Conservation (phyloP, 78 protist genomes). For the Cavenderia fasciculata region DNA sequence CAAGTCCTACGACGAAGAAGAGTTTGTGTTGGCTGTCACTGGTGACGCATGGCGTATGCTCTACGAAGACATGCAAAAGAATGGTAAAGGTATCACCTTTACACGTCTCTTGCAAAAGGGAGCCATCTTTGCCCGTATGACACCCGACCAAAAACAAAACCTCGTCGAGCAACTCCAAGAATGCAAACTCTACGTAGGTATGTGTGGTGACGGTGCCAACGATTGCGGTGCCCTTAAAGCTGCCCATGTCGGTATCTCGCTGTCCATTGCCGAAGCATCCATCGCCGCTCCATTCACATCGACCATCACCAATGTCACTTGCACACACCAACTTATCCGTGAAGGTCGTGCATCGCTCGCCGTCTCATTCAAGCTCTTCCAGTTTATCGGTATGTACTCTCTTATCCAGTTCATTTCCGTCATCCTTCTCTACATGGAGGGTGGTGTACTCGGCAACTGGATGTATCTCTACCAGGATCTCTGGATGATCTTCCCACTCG, state of each 20-base stretch:
- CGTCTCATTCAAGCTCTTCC: conserved; percentile 96
- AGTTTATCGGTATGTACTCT: conserved; percentile 97
- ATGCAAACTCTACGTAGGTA: conserved; percentile 85
- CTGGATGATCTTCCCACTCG: conserved; percentile 82
- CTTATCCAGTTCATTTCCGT: conserved; percentile 91
- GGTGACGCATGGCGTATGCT: conserved; percentile 58
- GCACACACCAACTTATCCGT: conserved; percentile 52
- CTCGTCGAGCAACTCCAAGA: conserved; percentile 64
- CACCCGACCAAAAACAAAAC: conserved; percentile 90
- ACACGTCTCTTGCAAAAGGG: conserved; percentile 42
- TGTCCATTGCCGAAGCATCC: conserved; percentile 95
- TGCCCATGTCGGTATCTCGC: conserved; percentile 96
- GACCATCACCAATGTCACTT: conserved; percentile 67
- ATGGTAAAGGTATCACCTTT: conserved; percentile 25
- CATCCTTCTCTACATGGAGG: conserved; percentile 70
- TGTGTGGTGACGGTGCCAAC: conserved; percentile 99
- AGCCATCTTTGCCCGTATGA: conserved; percentile 89
- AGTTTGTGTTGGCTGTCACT: conserved; percentile 26
- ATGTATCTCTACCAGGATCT: conserved; percentile 82
- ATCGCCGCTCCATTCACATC: conserved; percentile 99
- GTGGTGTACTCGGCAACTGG: conserved; percentile 77
- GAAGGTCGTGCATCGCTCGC: conserved; percentile 97
- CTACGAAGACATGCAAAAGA: conserved; percentile 13
- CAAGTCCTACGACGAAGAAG: not conserved
- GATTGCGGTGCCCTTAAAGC: conserved; percentile 99